Conservation (phyloP, 805 yeast genomes). For the Yarrowia sp. region DNA sequence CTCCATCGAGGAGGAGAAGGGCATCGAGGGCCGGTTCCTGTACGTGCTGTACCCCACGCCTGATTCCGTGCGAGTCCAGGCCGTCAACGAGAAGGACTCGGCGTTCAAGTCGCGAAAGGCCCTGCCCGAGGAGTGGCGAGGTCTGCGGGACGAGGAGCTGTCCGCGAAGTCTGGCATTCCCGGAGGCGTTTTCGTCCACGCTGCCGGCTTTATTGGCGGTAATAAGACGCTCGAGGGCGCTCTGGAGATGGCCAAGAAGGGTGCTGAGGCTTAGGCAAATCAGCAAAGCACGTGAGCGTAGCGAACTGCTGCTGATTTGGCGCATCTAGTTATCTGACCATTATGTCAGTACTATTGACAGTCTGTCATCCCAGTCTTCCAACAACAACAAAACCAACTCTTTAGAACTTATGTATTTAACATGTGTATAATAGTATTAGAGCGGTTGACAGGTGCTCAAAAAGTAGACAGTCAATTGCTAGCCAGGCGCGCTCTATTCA, state of each 20-base stretch:
- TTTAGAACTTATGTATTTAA: background rate
- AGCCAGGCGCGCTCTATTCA: too few relatives aligned
- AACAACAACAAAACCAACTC: too few relatives aligned
- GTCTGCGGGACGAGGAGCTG: conserved; percentile 85
- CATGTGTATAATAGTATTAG: background rate
- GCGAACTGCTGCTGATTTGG: too few relatives aligned
- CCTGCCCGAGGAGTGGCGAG: conserved; percentile 90
- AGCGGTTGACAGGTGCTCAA: too few relatives aligned
- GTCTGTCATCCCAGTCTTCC: too few relatives aligned
- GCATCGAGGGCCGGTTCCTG: conserved; percentile 49
- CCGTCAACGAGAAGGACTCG: conserved; percentile 76
- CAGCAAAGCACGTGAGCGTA: too few relatives aligned
- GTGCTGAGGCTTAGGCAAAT: conserved; percentile 38
- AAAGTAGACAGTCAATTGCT: too few relatives aligned
- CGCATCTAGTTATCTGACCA: too few relatives aligned
- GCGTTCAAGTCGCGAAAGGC: conserved; percentile 85
- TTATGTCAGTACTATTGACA: too few relatives aligned
- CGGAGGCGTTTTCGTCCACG: conserved; percentile 89
- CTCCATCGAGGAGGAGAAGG: conserved; percentile 57
- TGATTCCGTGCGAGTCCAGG: conserved; percentile 77
- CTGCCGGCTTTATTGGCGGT: conserved; percentile 96
- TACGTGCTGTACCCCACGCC: conserved; percentile 80
- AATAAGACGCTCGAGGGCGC: conserved; percentile 78
- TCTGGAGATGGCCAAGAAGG: conserved; percentile 61
- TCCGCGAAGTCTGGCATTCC: conserved; percentile 72